Base-by-base conservation (phyloP, 2,329 filamentous ascomycete species). In the Zopfia rhizophila region DNA sequence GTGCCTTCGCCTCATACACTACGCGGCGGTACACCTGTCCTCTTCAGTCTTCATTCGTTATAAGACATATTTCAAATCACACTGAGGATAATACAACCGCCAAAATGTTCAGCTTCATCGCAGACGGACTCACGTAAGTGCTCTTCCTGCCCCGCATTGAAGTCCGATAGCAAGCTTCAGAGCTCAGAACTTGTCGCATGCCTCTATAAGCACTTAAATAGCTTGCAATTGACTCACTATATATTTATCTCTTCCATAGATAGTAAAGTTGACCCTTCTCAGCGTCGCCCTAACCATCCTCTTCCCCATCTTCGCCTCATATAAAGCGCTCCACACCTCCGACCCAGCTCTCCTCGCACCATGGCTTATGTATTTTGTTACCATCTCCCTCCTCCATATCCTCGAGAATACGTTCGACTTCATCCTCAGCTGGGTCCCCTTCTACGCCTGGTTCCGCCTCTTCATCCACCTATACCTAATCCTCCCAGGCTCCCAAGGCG, bases 311-410 rank as follows among this genome's bases (percentile, higher is more conserved):
- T 97, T 96, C 76, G 92, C 93, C 58, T 96, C 93, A 55, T 97
- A 97, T 82, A 97, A 97, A 80, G 93, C 94, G 36, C 88, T 99
- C 67, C 93, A 94, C 76, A 92, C 91, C 12, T 88, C 89, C 39
- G 90, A 97, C 72, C 91, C 92, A 2, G 87, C 90, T 25, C 86
- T 95, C 68, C 82, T 97, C 49, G 90, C 90, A 55, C 93, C 93
- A 86, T 99, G 94, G 94, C 84, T 97, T 58, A 97, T 97, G 89
- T 99, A 97, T 82, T 99, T 93, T 89, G 91, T 96, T 50, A 91
- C 96, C 17, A 83, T 97, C 56, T 89, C 90, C 51, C 87, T 90
- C 70, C 84, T 87, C 61, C 80, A 92, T 45, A 83, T 94, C 51
- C 84, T 86, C 73, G 94, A 97, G 76, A 92, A 88, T 33, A 96